These are phyloP conservation scores for Coemansia nantahalensis DNA, from an alignment of 192 early-diverging fungal genomes.

Conservation along the genomic window DNA sequence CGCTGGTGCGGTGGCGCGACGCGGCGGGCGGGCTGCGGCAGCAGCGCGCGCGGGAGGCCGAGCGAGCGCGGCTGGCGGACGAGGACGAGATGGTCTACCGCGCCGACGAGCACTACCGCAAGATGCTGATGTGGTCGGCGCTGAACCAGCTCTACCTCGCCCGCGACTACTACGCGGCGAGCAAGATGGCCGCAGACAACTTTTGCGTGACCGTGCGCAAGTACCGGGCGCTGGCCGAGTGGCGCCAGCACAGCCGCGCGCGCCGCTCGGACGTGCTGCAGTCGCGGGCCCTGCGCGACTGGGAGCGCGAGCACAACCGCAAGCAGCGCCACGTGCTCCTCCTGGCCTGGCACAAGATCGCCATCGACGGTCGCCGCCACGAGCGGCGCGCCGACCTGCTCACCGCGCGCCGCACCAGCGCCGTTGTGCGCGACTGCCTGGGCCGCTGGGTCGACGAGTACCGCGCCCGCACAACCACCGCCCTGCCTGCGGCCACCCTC, in stretches of 20 bases:
- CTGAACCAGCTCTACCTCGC: conserved; percentile 3
- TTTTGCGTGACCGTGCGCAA: conserved; percentile 1
- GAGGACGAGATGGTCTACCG: not conserved
- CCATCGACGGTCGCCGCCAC: conserved; percentile 3
- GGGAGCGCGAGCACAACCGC: conserved; percentile 16
- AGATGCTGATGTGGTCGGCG: not conserved
- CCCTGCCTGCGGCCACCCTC: too few relatives aligned
- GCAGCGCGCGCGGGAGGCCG: conserved; percentile 4
- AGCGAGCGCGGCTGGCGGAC: not conserved
- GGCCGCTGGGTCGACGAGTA: conserved; percentile 2
- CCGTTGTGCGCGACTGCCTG: conserved; percentile 3
- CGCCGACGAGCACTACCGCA: conserved; percentile 18
- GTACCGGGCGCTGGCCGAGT: not conserved
- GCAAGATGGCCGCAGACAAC: not conserved
- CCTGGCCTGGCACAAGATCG: conserved; percentile 31
- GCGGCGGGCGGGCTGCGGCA: conserved; percentile 4
- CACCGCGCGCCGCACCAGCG: not conserved
- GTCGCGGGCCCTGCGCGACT: conserved; percentile 30
- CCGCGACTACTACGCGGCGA: not conserved
- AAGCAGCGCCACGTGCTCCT: conserved; percentile 27
- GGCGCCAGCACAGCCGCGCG: not conserved
- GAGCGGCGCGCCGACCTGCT: conserved; percentile 7
- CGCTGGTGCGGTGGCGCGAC: conserved; percentile 11
- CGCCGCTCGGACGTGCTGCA: conserved; percentile 21
- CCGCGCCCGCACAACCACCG: too few relatives aligned